Evolutionary conservation across 2,329 filamentous ascomycete genomes (phyloP), one percentile per base, ranked within the genome.

Genomic region (Aureobasidium zeae): DNA sequence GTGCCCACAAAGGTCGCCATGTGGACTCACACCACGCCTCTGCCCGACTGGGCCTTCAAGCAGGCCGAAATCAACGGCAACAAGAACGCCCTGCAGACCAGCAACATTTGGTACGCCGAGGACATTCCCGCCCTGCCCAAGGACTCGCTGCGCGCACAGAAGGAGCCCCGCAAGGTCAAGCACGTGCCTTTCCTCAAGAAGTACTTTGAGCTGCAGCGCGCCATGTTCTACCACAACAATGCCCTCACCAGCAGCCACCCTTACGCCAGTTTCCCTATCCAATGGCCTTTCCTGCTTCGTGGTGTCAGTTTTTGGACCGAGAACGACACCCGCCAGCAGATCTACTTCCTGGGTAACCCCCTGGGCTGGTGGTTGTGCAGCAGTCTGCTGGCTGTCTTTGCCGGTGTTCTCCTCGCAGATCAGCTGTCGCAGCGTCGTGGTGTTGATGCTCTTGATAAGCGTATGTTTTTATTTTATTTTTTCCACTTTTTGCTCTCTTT

Each of bases 211-310:
- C 75, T 98, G 47, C 91, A 98, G 67, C 79, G 89, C 37, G 86
- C 88, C 56, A 98, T 98, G 88, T 98, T 98, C 75, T 89, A 84
- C 75, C 91, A 98, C 73, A 98, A 98, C 75, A 96, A 88, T 65
- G 89, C 93, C 57, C 71, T 98, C 60, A 98, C 91, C 32, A 93
- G 87, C 69, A 94, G 86, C 61, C 91, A 98, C 63, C 91, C 91
- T 1, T 98, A 98, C 63, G 78, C 91, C 30, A 94, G 86, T 56
- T 82, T 88, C 61, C 91, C 91, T 5, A 91, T 93, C 68, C 86
- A 94, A 59, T 98, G 91, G 91, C 91, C 91, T 1, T 96, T 98
- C 76, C 74, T 98, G 60, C 77, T 98, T 46, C 82, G 91, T 21
- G 91, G 91, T 66, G 89, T 98, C 55, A 95, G 87, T 66, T 98